Evolutionary conservation across 768 basidiomycete species (phyloP).

Genomic region (Pholiota conissans): DNA sequence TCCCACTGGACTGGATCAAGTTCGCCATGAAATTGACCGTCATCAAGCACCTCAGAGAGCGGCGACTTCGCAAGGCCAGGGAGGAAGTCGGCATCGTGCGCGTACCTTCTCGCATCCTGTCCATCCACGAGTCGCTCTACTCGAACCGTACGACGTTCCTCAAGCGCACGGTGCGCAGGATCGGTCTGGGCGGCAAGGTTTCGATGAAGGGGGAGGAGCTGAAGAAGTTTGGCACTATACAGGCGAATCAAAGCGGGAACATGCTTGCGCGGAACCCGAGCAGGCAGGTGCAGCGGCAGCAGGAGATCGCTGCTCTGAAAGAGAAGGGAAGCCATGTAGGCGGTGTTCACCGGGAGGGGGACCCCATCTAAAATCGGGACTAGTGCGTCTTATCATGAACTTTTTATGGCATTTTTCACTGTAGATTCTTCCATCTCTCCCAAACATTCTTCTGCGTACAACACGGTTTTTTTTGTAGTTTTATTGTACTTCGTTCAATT

Average conservation of each 20-base stretch:
- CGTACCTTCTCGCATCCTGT: constrained; percentile 89
- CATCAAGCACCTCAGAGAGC: constrained; percentile 79
- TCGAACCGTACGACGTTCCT: constrained; percentile 95
- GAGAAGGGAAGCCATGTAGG: too few species aligned
- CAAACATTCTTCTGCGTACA: too few species aligned
- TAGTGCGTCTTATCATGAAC: too few species aligned
- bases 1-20: constrained; percentile 94
- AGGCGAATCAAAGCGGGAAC: constrained; percentile 73
- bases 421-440: too few species aligned
- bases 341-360: too few species aligned
- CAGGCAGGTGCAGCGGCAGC: constrained; percentile 4
- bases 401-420: too few species aligned
- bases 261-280: constrained; percentile 77
- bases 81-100: constrained; percentile 70
- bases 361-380: too few species aligned
- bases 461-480: too few species aligned
- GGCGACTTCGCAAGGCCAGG: constrained; percentile 47
- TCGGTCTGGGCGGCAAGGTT: constrained; percentile 83
- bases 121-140: constrained; percentile 90
- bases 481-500: too few species aligned
- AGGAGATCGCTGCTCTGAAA: too few species aligned
- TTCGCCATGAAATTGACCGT: constrained; percentile 94
- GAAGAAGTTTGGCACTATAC: constrained; percentile 82
- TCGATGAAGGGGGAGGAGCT: constrained; percentile 81
- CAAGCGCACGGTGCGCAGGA: constrained; percentile 79